Evolutionary conservation across 148 eudicot genomes (phyloP).

Genomic region (Diospyros kaki): DNA sequence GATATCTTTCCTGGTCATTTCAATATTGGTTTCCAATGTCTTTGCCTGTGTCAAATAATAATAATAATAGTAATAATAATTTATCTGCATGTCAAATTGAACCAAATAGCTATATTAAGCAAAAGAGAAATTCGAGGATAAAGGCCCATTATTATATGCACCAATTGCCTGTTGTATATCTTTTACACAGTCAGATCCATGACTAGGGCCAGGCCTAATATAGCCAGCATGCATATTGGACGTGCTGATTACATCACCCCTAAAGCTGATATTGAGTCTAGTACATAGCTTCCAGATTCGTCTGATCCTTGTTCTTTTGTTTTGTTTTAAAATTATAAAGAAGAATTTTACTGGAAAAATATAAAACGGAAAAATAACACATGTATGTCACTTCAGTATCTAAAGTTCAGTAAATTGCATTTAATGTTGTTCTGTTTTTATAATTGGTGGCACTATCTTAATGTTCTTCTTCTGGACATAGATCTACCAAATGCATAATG

Average conservation of each 20-base stretch:
- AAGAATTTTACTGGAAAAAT: background rate
- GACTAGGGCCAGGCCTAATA: background rate
- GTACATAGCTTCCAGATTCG: background rate
- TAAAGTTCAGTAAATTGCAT: too few species aligned
- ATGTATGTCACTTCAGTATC: background rate
- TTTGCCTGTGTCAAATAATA: conserved; percentile 45
- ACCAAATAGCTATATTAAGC: background rate
- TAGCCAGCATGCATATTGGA: background rate
- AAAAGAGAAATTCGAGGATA: background rate
- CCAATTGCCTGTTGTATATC: too few species aligned
- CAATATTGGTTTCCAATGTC: conserved; percentile 57
- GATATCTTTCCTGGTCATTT: conserved; percentile 54
- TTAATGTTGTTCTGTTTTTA: background rate
- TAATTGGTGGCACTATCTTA: background rate
- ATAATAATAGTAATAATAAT: background rate
- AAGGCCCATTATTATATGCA: background rate
- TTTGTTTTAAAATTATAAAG: background rate
- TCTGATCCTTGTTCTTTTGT: background rate
- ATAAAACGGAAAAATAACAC: background rate
- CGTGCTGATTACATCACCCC: background rate
- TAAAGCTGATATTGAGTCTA: background rate
- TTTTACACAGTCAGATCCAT: too few species aligned
- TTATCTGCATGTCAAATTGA: background rate
- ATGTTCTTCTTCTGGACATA: background rate
- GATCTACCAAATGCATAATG: background rate